A percentile compares a stretch with the other conserved stretches of the same genome.
Evolutionary conservation across 345 rosid genomes (phyloP).

Genomic region (Cochlearia excelsa): DNA sequence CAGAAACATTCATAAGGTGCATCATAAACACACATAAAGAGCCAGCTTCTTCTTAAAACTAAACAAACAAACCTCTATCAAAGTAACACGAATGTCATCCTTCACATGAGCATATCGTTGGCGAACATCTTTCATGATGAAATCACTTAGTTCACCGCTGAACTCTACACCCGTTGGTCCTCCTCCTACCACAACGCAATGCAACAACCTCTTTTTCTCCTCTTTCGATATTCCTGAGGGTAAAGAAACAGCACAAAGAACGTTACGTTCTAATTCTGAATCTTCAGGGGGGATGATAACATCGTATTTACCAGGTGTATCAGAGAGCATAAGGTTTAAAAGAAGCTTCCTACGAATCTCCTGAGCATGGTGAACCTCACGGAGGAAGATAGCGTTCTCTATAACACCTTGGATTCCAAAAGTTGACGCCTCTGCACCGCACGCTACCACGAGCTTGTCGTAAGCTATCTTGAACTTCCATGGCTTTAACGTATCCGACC

Average conservation of each 20-base stretch:
- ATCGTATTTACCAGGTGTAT: slow-evolving; percentile 82
- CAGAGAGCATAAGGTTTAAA: slow-evolving; percentile 90
- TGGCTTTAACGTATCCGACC: slow-evolving; percentile 45
- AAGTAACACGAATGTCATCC: slow-evolving; percentile 78
- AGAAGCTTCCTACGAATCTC: slow-evolving; percentile 90
- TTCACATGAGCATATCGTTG: slow-evolving; percentile 84
- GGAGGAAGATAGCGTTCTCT: slow-evolving; percentile 74
- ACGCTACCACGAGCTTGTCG: slow-evolving; percentile 82
- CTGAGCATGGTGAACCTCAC: slow-evolving; percentile 94
- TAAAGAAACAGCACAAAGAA: neutral
- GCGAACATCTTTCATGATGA: slow-evolving; percentile 79
- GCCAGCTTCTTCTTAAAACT: neutral
- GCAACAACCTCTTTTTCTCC: slow-evolving; percentile 78
- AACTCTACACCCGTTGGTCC: slow-evolving; percentile 98
- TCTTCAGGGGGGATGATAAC: neutral
- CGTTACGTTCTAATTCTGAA: neutral
- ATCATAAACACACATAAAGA: neutral
- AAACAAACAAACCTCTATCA: slow-evolving; percentile 70
- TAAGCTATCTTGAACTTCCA: slow-evolving; percentile 76
- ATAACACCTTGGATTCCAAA: slow-evolving; percentile 79
- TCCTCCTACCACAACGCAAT: slow-evolving; percentile 96
- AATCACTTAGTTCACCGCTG: slow-evolving; percentile 96
- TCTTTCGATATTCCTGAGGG: slow-evolving; percentile 60
- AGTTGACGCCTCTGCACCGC: slow-evolving; percentile 81
- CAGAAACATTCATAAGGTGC: slow-evolving; percentile 4